phyloP scores from a whole-genome alignment of 768 basidiomycete species.

The Pleurotus salmoneostramineus region DNA sequence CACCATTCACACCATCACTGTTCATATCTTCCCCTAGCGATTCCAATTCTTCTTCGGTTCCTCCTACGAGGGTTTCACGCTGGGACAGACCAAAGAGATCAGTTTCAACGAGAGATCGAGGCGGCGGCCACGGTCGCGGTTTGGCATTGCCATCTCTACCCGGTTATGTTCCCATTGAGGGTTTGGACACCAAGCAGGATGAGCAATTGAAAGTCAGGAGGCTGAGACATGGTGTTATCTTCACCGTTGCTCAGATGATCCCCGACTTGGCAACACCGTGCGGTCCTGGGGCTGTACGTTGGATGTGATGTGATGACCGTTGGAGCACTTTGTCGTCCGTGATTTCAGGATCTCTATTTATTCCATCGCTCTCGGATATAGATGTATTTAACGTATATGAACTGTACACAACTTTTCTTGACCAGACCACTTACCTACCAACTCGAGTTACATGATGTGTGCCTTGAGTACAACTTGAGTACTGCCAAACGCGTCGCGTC shows the following conservation, averaged over 20 bases:
- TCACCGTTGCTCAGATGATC: slow-evolving; percentile 4
- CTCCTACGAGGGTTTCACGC: not conserved
- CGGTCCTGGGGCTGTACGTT: not conserved
- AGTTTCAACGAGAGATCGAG: not conserved
- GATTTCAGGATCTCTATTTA: no score
- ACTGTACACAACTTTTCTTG: no score
- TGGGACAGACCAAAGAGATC: not conserved
- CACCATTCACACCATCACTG: not conserved
- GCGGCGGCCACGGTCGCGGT: not conserved
- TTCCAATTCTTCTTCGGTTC: not conserved
- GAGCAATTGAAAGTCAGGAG: slow-evolving; percentile 2
- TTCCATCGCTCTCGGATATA: no score
- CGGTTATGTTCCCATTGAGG: slow-evolving; percentile 1
- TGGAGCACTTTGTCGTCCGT: no score
- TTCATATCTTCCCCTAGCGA: not conserved
- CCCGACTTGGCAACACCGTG: not conserved
- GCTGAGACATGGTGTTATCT: not conserved
- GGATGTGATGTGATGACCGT: not conserved
- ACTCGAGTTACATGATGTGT: no score
- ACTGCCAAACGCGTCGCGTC: no score
- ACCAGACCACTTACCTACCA: no score
- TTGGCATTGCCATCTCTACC: not conserved
- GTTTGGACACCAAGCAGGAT: slow-evolving; percentile 5
- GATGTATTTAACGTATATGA: no score
- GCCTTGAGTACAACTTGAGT: no score